Conservation (phyloP, 2,329 filamentous ascomycete genomes). For the Alternaria tenuissima region DNA sequence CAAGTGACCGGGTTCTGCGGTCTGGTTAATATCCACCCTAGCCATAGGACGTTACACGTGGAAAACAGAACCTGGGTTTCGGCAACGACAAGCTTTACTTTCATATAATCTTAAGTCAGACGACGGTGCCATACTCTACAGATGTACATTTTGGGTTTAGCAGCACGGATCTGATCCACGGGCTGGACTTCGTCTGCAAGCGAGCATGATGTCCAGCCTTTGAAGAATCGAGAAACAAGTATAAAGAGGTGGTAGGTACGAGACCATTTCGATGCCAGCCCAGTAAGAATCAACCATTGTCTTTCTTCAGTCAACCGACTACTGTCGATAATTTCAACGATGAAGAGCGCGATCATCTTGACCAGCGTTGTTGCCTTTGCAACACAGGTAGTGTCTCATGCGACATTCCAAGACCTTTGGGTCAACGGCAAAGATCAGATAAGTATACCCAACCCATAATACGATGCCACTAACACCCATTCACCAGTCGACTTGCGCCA, state of each 20-base stretch:
- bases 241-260: slow-evolving; percentile 3
- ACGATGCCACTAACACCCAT: slow-evolving; percentile 9
- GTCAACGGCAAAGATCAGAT: slow-evolving; percentile 42
- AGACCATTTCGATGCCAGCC: not conserved
- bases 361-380: slow-evolving; percentile 35
- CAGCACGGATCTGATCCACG: not conserved
- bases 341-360: slow-evolving; percentile 12
- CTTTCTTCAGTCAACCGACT: not conserved
- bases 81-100: slow-evolving; percentile 16
- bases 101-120: slow-evolving; percentile 19
- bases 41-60: slow-evolving; percentile 3
- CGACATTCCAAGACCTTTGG: slow-evolving; percentile 46
- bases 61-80: slow-evolving; percentile 7
- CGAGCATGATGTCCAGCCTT: not conserved
- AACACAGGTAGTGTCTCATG: slow-evolving; percentile 39
- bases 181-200: not conserved
- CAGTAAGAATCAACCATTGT: not conserved
- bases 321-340: not conserved
- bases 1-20: not conserved
- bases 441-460: slow-evolving; percentile 8
- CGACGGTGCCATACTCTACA: slow-evolving; percentile 4
- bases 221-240: not conserved
- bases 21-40: slow-evolving; percentile 15
- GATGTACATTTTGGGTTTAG: not conserved
- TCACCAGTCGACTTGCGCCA: slow-evolving; percentile 33